Conservation (phyloP, 2,329 filamentous ascomycete species). For the Talaromyces sp. region DNA sequence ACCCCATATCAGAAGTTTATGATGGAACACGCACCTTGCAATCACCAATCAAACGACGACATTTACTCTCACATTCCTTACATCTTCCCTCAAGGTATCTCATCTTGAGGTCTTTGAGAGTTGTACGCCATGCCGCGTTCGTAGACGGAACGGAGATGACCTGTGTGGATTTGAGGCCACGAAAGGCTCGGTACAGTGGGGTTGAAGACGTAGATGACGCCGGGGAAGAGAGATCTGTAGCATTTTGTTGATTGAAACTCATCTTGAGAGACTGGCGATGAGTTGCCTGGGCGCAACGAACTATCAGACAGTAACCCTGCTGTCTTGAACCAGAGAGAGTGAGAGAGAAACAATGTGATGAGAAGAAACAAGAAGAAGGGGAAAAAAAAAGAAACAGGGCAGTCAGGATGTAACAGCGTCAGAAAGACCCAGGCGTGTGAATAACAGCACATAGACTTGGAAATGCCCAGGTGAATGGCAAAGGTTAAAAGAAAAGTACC, state of each 20-base stretch:
- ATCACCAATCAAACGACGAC: slow-evolving; percentile 5
- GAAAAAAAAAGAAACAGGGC: not conserved
- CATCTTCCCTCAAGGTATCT: slow-evolving; percentile 14
- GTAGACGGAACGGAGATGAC: not conserved
- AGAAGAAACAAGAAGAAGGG: not conserved
- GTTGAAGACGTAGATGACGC: slow-evolving; percentile 6
- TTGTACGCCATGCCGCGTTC: slow-evolving; percentile 8
- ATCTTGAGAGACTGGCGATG: not conserved
- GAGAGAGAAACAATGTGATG: not conserved
- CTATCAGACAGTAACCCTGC: too few relatives aligned
- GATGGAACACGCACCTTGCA: not conserved
- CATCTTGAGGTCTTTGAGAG: slow-evolving; percentile 8
- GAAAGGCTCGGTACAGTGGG: slow-evolving; percentile 14
- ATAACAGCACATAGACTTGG: not conserved
- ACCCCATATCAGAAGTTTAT: not conserved
- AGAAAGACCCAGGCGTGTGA: not conserved
- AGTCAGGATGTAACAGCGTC: not conserved
- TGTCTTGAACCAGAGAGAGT: not conserved
- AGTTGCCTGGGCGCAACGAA: not conserved
- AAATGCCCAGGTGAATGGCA: not conserved
- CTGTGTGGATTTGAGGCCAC: slow-evolving; percentile 13
- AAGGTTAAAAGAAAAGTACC: too few relatives aligned
- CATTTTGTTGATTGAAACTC: not conserved
- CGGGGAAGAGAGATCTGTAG: not conserved
- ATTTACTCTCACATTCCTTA: slow-evolving; percentile 16